Percentiles rank a stretch among this genome's conserved stretches.
Conservation (phyloP, 176 grass and related monocot species). For the Alopecurus myosuroides region DNA sequence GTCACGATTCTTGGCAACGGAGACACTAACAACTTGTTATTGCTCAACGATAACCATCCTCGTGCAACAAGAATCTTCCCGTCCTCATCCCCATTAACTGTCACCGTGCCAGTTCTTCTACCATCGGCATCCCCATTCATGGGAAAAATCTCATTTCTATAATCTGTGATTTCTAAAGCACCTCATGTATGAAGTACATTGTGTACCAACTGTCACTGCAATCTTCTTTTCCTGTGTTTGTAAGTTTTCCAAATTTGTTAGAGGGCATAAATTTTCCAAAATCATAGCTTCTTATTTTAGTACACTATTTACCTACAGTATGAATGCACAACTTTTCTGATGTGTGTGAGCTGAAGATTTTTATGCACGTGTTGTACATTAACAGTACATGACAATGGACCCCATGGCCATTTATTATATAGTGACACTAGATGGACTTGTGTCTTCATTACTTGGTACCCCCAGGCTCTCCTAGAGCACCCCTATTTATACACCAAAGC, state of each 20-base stretch:
- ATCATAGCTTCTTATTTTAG: not conserved
- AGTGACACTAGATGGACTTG: not conserved
- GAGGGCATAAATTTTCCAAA: not conserved
- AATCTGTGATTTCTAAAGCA: not conserved
- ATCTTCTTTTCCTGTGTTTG: not conserved
- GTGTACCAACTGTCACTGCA: not conserved
- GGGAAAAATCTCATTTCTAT: not conserved
- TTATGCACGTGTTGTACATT: conserved; percentile 6
- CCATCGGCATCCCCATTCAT: too few relatives aligned
- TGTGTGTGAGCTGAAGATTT: conserved; percentile 13
- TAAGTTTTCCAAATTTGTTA: not conserved
- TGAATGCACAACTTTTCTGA: not conserved
- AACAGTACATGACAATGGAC: not conserved
- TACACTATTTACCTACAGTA: not conserved
- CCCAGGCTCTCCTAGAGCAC: not conserved
- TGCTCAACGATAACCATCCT: too few relatives aligned
- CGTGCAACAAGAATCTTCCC: too few relatives aligned
- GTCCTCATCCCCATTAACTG: too few relatives aligned
- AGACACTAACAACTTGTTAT: too few relatives aligned
- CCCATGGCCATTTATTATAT: not conserved
- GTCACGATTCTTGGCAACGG: too few relatives aligned
- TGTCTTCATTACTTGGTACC: not conserved
- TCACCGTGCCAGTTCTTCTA: too few relatives aligned
- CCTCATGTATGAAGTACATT: conserved; percentile 7
- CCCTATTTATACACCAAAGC: conserved; percentile 1